phyloP scores from a whole-genome alignment of 257 asterid species.

The Haberlea rhodopensis region DNA sequence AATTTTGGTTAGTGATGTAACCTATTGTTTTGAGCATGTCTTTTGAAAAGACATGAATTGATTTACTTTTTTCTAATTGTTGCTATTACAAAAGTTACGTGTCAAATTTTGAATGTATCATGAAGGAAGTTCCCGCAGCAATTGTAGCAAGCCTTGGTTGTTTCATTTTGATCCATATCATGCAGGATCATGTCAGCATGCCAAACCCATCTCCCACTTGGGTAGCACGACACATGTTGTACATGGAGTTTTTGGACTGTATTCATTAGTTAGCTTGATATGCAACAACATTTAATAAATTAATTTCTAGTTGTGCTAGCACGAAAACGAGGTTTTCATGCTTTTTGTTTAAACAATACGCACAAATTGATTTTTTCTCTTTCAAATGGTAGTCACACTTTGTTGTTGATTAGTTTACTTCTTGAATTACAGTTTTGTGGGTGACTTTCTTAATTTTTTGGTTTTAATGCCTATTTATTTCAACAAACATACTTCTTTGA shows the following conservation, averaged over 20 bases:
- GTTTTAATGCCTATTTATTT: background rate
- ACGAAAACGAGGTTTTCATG: background rate
- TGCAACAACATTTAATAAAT: no score
- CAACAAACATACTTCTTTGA: no score
- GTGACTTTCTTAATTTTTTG: no score
- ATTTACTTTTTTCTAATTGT: no score
- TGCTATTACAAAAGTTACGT: no score
- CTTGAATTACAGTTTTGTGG: background rate
- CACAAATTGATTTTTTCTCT: background rate
- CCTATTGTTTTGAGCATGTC: background rate
- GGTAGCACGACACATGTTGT: no score
- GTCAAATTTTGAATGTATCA: no score
- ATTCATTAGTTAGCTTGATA: no score
- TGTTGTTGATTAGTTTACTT: no score
- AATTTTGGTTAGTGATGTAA: background rate
- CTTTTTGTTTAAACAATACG: background rate
- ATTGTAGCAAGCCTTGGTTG: background rate
- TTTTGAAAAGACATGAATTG: background rate
- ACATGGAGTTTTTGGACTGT: no score
- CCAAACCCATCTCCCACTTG: background rate
- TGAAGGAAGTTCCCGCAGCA: background rate
- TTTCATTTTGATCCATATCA: background rate
- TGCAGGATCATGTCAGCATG: background rate
- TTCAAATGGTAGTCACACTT: background rate
- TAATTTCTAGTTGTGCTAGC: background rate